These are phyloP conservation scores for Geranomyces michiganensis DNA, from an alignment of 192 early-diverging fungal genomes.

Conservation along the genomic window DNA sequence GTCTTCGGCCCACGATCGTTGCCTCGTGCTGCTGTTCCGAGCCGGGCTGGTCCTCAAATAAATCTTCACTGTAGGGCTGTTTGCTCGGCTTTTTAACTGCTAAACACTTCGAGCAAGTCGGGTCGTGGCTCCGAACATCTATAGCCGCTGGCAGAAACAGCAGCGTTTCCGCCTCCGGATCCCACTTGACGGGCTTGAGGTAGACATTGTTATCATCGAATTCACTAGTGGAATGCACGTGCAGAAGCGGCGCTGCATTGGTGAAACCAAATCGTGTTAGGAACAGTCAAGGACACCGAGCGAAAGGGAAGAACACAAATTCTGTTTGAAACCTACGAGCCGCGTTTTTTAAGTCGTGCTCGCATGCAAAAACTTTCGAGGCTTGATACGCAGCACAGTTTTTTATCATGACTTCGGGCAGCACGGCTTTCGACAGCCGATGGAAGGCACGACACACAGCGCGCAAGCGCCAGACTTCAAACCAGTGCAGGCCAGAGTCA, in stretches of 20 bases:
- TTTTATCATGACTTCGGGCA: slow-evolving; percentile 1
- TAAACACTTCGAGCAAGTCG: too few relatives aligned
- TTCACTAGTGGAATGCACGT: too few relatives aligned
- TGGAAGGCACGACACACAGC: slow-evolving; percentile 10
- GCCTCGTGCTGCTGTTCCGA: neutral
- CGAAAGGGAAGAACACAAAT: too few relatives aligned
- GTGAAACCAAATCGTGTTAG: too few relatives aligned
- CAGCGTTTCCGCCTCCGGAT: neutral
- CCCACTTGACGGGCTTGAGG: slow-evolving; percentile 9
- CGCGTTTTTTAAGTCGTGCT: neutral
- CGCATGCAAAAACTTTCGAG: neutral
- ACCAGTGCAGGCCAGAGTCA: neutral
- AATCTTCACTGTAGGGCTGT: too few relatives aligned
- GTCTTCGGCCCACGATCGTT: slow-evolving; percentile 1
- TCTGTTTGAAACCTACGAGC: neutral
- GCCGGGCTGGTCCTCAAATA: too few relatives aligned
- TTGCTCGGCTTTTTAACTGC: too few relatives aligned
- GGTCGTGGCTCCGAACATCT: too few relatives aligned
- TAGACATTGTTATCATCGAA: neutral
- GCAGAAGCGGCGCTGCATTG: too few relatives aligned
- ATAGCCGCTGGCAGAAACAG: slow-evolving; percentile 5
- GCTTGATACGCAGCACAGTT: neutral
- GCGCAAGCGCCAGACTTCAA: slow-evolving; percentile 6
- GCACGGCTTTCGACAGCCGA: neutral
- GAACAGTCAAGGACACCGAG: too few relatives aligned